A percentile compares a stretch with the other conserved stretches of the same genome.
Conservation (phyloP, 352 stramenopile genomes). For the Phytophthora citricola region DNA sequence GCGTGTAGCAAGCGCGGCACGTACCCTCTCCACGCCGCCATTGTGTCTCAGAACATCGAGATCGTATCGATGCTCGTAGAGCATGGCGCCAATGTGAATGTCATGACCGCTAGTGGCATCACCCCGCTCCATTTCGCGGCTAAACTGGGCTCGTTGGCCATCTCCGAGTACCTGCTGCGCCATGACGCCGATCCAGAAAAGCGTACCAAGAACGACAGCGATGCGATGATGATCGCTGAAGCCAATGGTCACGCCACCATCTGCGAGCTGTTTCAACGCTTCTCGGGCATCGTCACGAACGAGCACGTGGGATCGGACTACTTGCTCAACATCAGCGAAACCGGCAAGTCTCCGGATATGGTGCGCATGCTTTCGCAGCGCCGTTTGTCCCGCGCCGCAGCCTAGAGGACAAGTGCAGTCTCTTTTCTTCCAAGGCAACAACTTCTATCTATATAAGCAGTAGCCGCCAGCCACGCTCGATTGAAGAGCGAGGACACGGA, state of each 20-base stretch:
- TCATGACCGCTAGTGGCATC: conserved; percentile 68
- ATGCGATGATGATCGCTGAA: conserved; percentile 77
- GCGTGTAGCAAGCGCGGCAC: conserved; percentile 60
- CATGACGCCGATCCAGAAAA: conserved; percentile 71
- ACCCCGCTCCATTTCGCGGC: conserved; percentile 83
- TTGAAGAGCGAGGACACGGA: conserved; percentile 25
- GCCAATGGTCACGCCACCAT: conserved; percentile 69
- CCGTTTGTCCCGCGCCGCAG: conserved; percentile 22
- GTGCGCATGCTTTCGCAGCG: conserved; percentile 49
- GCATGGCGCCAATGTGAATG: conserved; percentile 72
- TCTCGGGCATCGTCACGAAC: conserved; percentile 35
- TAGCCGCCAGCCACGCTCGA: conserved; percentile 17
- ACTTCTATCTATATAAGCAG: conserved; percentile 30
- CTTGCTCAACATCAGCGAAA: conserved; percentile 45
- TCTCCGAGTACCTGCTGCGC: conserved; percentile 71
- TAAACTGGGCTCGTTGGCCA: conserved; percentile 64
- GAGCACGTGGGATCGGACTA: conserved; percentile 34
- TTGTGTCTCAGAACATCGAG: conserved; percentile 69
- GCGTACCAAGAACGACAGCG: conserved; percentile 79
- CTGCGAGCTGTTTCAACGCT: conserved; percentile 71
- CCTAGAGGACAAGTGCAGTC: conserved; percentile 13
- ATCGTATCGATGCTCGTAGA: conserved; percentile 75
- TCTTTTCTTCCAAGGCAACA: not conserved
- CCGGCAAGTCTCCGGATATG: conserved; percentile 44
- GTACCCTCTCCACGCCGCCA: conserved; percentile 68